phyloP scores from a whole-genome alignment of 805 yeast genomes.

The Saccharomycopsis microspora region DNA sequence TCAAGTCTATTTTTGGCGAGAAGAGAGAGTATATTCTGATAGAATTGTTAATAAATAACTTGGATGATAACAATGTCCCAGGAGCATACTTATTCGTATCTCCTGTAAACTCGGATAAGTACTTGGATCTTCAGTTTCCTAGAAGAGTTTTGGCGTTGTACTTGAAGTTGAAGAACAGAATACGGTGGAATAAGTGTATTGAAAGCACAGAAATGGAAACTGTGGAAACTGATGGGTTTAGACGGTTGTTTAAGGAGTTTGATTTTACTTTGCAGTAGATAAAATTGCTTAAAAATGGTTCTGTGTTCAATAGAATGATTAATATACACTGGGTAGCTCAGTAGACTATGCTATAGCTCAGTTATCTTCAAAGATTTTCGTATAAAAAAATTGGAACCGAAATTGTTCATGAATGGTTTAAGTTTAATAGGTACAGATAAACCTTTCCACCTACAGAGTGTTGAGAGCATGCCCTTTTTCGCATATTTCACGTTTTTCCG shows the following conservation, averaged over 20 bases:
- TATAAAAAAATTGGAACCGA: too few species aligned
- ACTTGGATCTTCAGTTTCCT: slow-evolving; percentile 74
- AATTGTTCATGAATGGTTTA: too few species aligned
- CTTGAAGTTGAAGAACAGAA: slow-evolving; percentile 41
- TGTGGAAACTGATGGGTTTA: slow-evolving; percentile 52
- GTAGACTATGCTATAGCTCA: too few species aligned
- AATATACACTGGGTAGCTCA: too few species aligned
- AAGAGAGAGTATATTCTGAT: slow-evolving; percentile 27
- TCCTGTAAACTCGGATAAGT: slow-evolving; percentile 20
- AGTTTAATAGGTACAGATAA: too few species aligned
- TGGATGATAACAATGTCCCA: slow-evolving; percentile 20
- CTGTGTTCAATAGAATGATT: too few species aligned
- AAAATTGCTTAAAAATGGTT: not conserved
- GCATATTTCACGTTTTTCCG: too few species aligned
- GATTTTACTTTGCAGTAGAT: slow-evolving; percentile 30
- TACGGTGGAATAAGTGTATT: slow-evolving; percentile 68
- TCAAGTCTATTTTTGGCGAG: slow-evolving; percentile 18
- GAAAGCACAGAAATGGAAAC: slow-evolving; percentile 56
- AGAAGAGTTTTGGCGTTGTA: slow-evolving; percentile 64
- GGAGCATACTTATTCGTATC: slow-evolving; percentile 24
- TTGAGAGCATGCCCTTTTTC: too few species aligned
- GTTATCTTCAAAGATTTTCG: too few species aligned
- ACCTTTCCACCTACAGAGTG: too few species aligned
- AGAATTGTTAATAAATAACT: slow-evolving; percentile 4
- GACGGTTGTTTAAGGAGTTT: slow-evolving; percentile 36